Percentiles rank a stretch among this genome's conserved stretches.
phyloP scores from a whole-genome alignment of 441 rosid genomes.

The Jatropha multifida region DNA sequence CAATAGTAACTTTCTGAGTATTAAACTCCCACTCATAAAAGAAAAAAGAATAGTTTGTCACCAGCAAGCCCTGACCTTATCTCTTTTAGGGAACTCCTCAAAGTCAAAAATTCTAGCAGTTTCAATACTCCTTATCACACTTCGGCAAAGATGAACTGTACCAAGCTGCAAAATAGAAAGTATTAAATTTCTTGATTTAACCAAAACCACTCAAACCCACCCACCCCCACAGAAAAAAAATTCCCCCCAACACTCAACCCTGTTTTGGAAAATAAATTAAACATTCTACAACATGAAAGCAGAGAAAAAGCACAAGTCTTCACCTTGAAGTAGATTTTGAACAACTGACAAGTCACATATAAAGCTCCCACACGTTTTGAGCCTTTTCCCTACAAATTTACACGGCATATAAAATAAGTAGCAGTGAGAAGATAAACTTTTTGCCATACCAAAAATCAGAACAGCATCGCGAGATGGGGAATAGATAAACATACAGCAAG shows the following conservation, averaged over 20 bases:
- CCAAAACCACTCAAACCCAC: too few species aligned
- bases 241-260: not conserved
- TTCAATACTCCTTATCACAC: slow-evolving; percentile 97
- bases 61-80: slow-evolving; percentile 52
- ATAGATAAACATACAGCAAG: slow-evolving; percentile 72
- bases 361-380: slow-evolving; percentile 93
- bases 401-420: slow-evolving; percentile 14
- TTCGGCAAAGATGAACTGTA: slow-evolving; percentile 92
- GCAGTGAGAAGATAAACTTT: not conserved
- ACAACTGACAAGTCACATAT: slow-evolving; percentile 92
- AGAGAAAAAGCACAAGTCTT: slow-evolving; percentile 12
- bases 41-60: not conserved
- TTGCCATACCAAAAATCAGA: not conserved
- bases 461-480: not conserved
- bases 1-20: slow-evolving; percentile 2
- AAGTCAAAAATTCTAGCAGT: slow-evolving; percentile 95
- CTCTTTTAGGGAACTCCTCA: slow-evolving; percentile 93
- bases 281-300: not conserved
- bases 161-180: slow-evolving; percentile 68
- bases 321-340: slow-evolving; percentile 95
- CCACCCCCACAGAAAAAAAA: too few species aligned
- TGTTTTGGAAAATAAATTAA: not conserved
- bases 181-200: not conserved
- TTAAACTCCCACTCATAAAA: not conserved
- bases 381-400: slow-evolving; percentile 80